A percentile compares a stretch with the other conserved stretches of the same genome.
Evolutionary conservation across 129 eudicot genomes (phyloP).

Genomic region (Flaveria bidentis): DNA sequence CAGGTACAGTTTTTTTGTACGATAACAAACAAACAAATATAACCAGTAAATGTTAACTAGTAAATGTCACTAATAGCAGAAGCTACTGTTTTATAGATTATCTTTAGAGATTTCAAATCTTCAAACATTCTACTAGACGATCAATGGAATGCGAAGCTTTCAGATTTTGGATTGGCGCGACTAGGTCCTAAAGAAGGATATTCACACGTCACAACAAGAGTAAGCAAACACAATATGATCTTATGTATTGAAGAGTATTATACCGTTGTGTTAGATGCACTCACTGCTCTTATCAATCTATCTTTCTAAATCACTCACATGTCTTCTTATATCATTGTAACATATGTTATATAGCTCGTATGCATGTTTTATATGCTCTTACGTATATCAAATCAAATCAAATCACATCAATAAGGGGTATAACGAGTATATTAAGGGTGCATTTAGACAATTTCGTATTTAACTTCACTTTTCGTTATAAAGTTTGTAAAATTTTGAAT

Average conservation of each 20-base stretch:
- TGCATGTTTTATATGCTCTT: too few relatives aligned
- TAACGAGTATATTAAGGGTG: neutral
- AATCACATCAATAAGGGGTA: too few relatives aligned
- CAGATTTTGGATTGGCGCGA: slow-evolving; percentile 93
- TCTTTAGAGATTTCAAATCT: slow-evolving; percentile 90
- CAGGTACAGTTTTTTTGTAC: slow-evolving; percentile 46
- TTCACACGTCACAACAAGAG: slow-evolving; percentile 88
- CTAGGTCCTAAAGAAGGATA: slow-evolving; percentile 87
- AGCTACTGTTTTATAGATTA: slow-evolving; percentile 49
- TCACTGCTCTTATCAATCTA: too few relatives aligned
- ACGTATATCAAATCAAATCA: too few relatives aligned
- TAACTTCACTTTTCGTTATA: neutral
- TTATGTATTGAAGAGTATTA: neutral
- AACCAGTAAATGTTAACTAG: too few relatives aligned
- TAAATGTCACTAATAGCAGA: too few relatives aligned
- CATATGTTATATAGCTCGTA: too few relatives aligned
- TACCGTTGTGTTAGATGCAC: too few relatives aligned
- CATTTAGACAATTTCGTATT: too few relatives aligned
- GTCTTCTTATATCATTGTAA: too few relatives aligned
- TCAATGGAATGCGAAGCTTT: slow-evolving; percentile 90
- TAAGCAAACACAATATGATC: slow-evolving; percentile 32
- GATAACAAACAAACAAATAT: too few relatives aligned
- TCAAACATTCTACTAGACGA: slow-evolving; percentile 89
- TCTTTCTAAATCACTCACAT: too few relatives aligned
- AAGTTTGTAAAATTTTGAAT: neutral